Conservation (phyloP, 2,329 filamentous ascomycete genomes). For the Tolypocladium tropicale region DNA sequence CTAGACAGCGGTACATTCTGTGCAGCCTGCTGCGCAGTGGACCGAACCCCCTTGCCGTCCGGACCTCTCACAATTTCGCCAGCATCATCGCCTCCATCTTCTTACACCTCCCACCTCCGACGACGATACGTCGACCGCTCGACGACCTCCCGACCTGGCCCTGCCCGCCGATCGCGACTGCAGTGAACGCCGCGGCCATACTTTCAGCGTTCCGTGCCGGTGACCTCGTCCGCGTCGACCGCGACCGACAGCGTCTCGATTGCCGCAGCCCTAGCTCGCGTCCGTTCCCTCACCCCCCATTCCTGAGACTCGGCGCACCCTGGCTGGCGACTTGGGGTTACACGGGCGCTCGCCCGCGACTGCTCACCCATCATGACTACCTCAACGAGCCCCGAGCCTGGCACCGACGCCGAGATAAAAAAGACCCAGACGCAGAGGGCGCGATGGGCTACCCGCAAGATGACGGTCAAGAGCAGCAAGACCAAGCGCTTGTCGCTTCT, state of each 20-base stretch:
- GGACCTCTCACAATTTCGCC: not conserved
- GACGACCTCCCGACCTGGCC: not conserved
- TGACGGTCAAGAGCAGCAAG: slow-evolving; percentile 62
- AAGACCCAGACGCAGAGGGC: slow-evolving; percentile 55
- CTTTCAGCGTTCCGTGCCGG: not conserved
- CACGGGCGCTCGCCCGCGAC: slow-evolving; percentile 28
- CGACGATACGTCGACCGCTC: not conserved
- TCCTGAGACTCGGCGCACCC: slow-evolving; percentile 10
- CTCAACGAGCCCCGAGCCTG: slow-evolving; percentile 15
- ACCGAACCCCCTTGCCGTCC: not conserved
- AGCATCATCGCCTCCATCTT: not conserved
- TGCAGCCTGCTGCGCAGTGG: not conserved
- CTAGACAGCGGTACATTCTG: not conserved
- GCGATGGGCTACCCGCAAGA: slow-evolving; percentile 92
- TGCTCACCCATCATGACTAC: slow-evolving; percentile 22
- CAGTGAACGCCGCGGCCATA: not conserved
- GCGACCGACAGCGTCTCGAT: not conserved
- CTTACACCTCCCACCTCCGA: not conserved
- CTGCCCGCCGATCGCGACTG: not conserved
- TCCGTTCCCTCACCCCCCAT: not conserved
- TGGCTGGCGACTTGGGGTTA: slow-evolving; percentile 26
- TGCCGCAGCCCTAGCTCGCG: not conserved
- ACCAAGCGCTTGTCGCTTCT: slow-evolving; percentile 77
- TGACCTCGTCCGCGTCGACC: not conserved
- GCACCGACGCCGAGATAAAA: slow-evolving; percentile 10